Conservation (phyloP, 164 flowering plant species). For the Chloranthus sessilifolius region DNA sequence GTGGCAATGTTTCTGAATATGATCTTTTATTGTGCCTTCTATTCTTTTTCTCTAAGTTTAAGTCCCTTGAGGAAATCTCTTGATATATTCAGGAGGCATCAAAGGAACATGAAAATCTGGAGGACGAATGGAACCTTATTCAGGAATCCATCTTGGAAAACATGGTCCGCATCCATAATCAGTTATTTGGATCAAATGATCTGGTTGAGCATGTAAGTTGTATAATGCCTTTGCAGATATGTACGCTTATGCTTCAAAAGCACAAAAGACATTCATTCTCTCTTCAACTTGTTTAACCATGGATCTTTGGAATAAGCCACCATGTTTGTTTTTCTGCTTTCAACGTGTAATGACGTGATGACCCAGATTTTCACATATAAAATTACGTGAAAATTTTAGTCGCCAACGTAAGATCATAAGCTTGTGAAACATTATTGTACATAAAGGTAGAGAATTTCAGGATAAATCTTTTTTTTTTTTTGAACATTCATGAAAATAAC, state of each 20-base stretch:
- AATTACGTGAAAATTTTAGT: too few species aligned
- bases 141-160: slow-evolving; percentile 42
- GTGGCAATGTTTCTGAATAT: slow-evolving; percentile 28
- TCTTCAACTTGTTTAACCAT: neutral
- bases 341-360: neutral
- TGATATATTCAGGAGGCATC: slow-evolving; percentile 25
- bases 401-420: too few species aligned
- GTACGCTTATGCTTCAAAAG: too few species aligned
- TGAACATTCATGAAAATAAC: too few species aligned
- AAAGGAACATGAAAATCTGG: slow-evolving; percentile 32
- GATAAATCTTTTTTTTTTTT: too few species aligned
- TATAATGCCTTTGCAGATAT: too few species aligned
- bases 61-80: neutral
- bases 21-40: neutral
- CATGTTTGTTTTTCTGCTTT: neutral
- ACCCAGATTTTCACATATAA: too few species aligned
- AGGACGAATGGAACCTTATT: slow-evolving; percentile 51
- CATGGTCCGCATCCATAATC: slow-evolving; percentile 50
- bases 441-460: too few species aligned
- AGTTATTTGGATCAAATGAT: slow-evolving; percentile 64
- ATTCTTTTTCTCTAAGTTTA: neutral
- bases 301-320: too few species aligned
- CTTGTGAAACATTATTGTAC: too few species aligned
- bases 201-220: slow-evolving; percentile 46
- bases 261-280: neutral